A percentile compares a stretch with the other conserved stretches of the same genome.
Conservation (phyloP, 805 yeast species). For the Sugiyamaella marilandica region DNA sequence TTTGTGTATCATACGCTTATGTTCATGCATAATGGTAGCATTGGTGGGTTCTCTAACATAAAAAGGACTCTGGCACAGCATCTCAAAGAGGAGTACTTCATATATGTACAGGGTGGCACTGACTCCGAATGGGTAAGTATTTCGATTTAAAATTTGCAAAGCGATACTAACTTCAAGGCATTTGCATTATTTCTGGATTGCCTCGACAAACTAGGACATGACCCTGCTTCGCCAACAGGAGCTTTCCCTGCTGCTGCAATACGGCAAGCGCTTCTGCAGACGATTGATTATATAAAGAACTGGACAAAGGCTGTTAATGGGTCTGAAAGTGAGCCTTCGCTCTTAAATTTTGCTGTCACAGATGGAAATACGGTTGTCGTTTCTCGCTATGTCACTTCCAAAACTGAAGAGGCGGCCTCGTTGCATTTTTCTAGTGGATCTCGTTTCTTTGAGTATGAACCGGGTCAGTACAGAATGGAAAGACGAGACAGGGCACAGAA, state of each 20-base stretch:
- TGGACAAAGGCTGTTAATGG: conserved; percentile 66
- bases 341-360: conserved; percentile 90
- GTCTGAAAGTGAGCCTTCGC: conserved; percentile 60
- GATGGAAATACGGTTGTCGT: conserved; percentile 87
- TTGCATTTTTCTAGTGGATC: conserved; percentile 93
- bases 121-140: conserved; percentile 75
- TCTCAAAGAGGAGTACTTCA: conserved; percentile 73
- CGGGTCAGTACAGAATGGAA: conserved; percentile 93
- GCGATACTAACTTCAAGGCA: conserved; percentile 29
- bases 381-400: conserved; percentile 81
- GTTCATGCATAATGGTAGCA: conserved; percentile 94
- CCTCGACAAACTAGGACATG: conserved; percentile 66
- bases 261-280: conserved; percentile 62
- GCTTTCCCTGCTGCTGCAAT: conserved; percentile 46
- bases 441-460: conserved; percentile 80
- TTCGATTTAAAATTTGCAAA: not conserved
- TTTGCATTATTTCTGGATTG: conserved; percentile 85
- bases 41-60: conserved; percentile 65
- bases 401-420: conserved; percentile 93
- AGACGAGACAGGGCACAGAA: conserved; percentile 87
- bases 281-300: conserved; percentile 67
- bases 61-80: conserved; percentile 69
- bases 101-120: conserved; percentile 84
- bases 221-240: conserved; percentile 55
- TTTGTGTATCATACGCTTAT: conserved; percentile 79